Conservation (phyloP, 305 asterid species). For the Fraxinus nigra region DNA sequence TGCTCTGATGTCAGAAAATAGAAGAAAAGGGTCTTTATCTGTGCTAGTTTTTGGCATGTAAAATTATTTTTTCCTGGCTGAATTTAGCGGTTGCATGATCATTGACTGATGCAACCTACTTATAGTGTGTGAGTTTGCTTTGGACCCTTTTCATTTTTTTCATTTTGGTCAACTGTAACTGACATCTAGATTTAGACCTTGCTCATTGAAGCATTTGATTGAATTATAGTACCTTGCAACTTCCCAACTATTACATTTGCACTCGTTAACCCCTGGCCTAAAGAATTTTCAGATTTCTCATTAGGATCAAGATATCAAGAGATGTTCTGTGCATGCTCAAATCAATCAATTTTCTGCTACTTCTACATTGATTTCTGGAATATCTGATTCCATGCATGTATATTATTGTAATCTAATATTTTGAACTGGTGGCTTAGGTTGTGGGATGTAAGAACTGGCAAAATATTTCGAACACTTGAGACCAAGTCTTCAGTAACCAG, state of each 20-base stretch:
- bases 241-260: background rate
- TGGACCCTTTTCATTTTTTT: background rate
- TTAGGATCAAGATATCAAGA: background rate
- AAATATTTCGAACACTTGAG: conserved; percentile 81
- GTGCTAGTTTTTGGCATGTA: background rate
- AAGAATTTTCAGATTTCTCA: background rate
- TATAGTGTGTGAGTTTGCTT: background rate
- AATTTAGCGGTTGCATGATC: background rate
- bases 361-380: background rate
- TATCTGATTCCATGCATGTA: background rate
- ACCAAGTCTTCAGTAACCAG: conserved; percentile 85
- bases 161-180: background rate
- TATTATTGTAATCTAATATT: background rate
- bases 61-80: background rate
- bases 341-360: background rate
- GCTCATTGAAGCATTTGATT: background rate
- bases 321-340: background rate
- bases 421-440: conserved; percentile 45
- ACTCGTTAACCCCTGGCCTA: background rate
- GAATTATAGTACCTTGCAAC: background rate
- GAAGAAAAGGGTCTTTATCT: background rate
- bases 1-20: background rate
- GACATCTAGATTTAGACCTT: background rate
- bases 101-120: background rate
- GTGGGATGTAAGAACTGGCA: conserved; percentile 94